These are phyloP conservation scores for Naumovozyma baii DNA, from an alignment of 805 yeast species.

Conservation along the genomic window DNA sequence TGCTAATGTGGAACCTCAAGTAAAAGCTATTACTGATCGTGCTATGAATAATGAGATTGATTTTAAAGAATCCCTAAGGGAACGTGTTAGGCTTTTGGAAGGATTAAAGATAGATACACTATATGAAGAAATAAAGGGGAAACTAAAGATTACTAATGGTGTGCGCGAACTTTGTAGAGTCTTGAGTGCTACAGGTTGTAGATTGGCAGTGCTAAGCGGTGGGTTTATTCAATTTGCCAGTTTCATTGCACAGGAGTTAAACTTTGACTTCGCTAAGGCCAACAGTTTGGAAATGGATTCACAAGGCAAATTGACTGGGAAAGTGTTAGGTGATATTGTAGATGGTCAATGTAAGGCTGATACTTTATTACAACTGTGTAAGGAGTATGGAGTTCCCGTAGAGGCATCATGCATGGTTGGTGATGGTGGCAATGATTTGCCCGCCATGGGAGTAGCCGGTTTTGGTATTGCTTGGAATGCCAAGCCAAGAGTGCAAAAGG, in stretches of 20 bases:
- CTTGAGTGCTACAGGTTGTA: constrained; percentile 51
- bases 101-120: constrained; percentile 67
- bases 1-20: constrained; percentile 83
- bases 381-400: constrained; percentile 42
- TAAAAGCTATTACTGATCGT: constrained; percentile 76
- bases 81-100: constrained; percentile 67
- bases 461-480: constrained; percentile 97
- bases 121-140: constrained; percentile 68
- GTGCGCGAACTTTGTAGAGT: constrained; percentile 60
- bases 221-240: constrained; percentile 88
- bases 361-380: constrained; percentile 53
- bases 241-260: constrained; percentile 55
- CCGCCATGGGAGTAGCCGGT: constrained; percentile 88
- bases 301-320: constrained; percentile 54
- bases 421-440: constrained; percentile 93
- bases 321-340: constrained; percentile 69
- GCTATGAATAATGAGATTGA: constrained; percentile 98
- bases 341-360: constrained; percentile 79
- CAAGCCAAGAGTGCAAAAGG: constrained; percentile 77
- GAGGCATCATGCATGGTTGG: constrained; percentile 72
- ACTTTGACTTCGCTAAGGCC: constrained; percentile 83
- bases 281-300: constrained; percentile 48
- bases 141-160: constrained; percentile 75
- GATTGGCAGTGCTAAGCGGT: constrained; percentile 84
- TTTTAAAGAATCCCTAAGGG: constrained; percentile 67